phyloP scores from a whole-genome alignment of 768 basidiomycete species.

The Macrocybe gigantea region DNA sequence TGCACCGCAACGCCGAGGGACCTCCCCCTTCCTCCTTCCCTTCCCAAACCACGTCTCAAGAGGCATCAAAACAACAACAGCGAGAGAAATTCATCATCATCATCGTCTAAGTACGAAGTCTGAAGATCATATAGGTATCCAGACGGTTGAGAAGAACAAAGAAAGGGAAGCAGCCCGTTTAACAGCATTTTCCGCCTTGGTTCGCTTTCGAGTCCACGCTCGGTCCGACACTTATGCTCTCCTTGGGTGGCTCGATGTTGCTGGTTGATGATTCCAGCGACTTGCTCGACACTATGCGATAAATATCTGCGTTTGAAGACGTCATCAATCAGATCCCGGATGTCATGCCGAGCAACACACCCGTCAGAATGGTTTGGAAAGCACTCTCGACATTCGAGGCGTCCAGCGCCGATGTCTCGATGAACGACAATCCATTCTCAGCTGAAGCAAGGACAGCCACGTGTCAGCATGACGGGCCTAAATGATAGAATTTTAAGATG shows the following conservation, averaged over 20 bases:
- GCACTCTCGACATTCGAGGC: conserved; percentile 97
- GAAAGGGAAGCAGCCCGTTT: conserved; percentile 1
- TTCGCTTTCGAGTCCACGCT: conserved; percentile 57
- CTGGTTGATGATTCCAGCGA: conserved; percentile 80
- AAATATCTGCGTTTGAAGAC: conserved; percentile 65
- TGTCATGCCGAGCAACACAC: conserved; percentile 33
- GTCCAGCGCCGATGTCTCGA: conserved; percentile 99
- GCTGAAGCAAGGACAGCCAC: conserved; percentile 34
- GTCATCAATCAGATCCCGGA: background rate
- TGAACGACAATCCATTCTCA: conserved; percentile 90
- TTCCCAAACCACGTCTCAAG: background rate
- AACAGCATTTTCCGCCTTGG: conserved; percentile 64
- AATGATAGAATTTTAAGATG: background rate
- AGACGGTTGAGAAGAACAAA: background rate
- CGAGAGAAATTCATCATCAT: too few relatives aligned
- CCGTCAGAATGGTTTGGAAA: conserved; percentile 94
- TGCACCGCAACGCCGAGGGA: conserved; percentile 14
- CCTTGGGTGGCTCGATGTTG: conserved; percentile 75
- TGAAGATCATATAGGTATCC: background rate
- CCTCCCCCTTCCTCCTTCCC: conserved; percentile 6
- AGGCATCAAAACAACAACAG: background rate
- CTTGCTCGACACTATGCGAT: conserved; percentile 95
- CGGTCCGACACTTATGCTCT: conserved; percentile 82
- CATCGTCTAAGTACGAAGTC: too few relatives aligned
- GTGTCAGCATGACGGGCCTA: conserved; percentile 2